Base-by-base conservation (phyloP, 192 early-diverging fungal genomes). In the Coemansia guatemalensis region DNA sequence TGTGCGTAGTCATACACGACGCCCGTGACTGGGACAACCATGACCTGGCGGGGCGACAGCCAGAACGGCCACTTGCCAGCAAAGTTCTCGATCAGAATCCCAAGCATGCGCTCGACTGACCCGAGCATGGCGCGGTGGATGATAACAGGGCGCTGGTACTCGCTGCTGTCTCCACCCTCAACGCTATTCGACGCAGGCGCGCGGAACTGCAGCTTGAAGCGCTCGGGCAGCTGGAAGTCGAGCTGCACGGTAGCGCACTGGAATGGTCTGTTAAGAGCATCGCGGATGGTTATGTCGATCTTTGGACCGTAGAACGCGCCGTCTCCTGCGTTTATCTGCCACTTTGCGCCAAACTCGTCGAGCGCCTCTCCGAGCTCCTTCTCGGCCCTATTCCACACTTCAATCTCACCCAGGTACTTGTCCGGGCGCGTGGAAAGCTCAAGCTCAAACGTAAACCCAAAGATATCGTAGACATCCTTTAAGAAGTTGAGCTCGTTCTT, bases 301-400 rank as follows among this genome's bases (percentile, higher is more conserved):
- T 99, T 99, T 73, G 97, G 97, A n/a, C 97, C 97, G 76, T 99
- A 99, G 87, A 99, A 99, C 22, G 97, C 97, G 47, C 97, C 97
- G 81, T 99, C 97, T 62, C 93, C 93, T 8, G 88, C 90, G 76
- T 98, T 93, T 52, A 98, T 52, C 68, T 87, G 86, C 97, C 97
- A 99, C 23, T 76, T 75, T 25, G 82, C 59, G 35, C 91, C 91
- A 82, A 91, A 95, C 48, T 86, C 82, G 70, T 91, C 84, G 53
- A 99, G 82, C 14, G 93, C 87, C 53, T 86, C 83, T 20, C 83
- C 83, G 33, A 99, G 84, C 69, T 81, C 83, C 79, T 83, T 81
- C 83, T 99, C 97, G 49, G 97, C 97, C 53, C 78, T 85, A 79
- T 99, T 85, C 97, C 97, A 99, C 25, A 92, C 92, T 7, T 75